Evolutionary conservation across 441 rosid species (phyloP).

Genomic region (Adansonia grandidieri): DNA sequence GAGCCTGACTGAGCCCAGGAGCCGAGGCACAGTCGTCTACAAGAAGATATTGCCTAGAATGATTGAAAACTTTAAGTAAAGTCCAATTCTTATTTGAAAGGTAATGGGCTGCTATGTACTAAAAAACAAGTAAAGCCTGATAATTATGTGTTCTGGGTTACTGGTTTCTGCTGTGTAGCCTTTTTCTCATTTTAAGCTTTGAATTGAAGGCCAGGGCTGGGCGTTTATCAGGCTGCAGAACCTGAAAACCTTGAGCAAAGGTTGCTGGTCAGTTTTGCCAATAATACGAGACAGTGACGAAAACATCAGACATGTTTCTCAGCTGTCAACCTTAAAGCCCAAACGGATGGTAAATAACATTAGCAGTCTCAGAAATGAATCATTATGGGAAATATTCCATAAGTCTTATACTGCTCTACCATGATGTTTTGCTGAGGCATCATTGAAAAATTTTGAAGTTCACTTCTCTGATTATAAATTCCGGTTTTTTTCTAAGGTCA

Average conservation of each 20-base stretch:
- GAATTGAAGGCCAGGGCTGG: not conserved
- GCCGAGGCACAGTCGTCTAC: not conserved
- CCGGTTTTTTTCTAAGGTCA: not conserved
- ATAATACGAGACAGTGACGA: not conserved
- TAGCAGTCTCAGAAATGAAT: not conserved
- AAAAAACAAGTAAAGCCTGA: not conserved
- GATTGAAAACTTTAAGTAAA: not conserved
- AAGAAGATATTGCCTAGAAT: not conserved
- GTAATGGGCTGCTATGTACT: not conserved
- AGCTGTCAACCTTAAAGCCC: not conserved
- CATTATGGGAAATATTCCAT: not conserved
- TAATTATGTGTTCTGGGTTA: not conserved
- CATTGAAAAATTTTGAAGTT: not conserved
- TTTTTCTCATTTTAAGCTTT: not conserved
- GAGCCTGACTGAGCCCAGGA: not conserved
- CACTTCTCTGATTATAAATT: not conserved
- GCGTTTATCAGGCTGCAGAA: not conserved
- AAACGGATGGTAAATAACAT: too few relatives aligned
- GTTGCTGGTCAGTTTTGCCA: not conserved
- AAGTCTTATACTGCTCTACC: not conserved
- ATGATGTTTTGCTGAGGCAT: too few relatives aligned
- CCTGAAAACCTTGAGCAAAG: fast-evolving
- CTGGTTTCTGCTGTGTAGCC: not conserved
- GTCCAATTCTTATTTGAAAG: not conserved
- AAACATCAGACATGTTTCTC: not conserved